Conservation (phyloP, 202 grass and related monocot species). For the Miscanthus sacchariflorus region DNA sequence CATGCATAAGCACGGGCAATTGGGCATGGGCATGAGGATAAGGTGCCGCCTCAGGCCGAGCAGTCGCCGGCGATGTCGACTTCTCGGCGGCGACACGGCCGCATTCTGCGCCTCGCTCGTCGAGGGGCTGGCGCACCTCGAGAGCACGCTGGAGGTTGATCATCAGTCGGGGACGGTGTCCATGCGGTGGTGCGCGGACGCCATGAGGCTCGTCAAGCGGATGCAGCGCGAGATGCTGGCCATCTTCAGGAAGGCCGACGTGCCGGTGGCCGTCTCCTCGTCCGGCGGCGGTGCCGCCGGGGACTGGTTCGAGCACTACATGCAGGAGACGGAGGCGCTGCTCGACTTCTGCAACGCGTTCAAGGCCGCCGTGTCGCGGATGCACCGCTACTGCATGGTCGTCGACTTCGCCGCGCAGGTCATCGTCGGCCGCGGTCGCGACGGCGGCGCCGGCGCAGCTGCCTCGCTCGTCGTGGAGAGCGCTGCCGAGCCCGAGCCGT, state of each 20-base stretch:
- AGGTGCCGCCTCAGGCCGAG: slow-evolving; percentile 31
- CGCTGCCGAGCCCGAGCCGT: not conserved
- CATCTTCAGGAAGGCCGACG: slow-evolving; percentile 69
- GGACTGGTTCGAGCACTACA: slow-evolving; percentile 94
- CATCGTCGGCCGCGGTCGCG: not conserved
- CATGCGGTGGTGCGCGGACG: slow-evolving; percentile 80
- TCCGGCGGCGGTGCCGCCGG: slow-evolving; percentile 42
- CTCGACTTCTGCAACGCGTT: slow-evolving; percentile 90
- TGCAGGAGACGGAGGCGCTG: slow-evolving; percentile 90
- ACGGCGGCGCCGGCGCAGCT: accelerated
- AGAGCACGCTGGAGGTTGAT: slow-evolving; percentile 57
- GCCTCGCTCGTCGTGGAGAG: slow-evolving; percentile 20
- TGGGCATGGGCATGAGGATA: slow-evolving; percentile 29
- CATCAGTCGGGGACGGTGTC: slow-evolving; percentile 50
- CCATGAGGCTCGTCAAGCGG: slow-evolving; percentile 76
- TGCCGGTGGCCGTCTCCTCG: slow-evolving; percentile 36
- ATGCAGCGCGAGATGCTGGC: slow-evolving; percentile 83
- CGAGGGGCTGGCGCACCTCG: slow-evolving; percentile 65
- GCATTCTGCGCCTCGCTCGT: slow-evolving; percentile 80
- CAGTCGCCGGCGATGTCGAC: slow-evolving; percentile 24
- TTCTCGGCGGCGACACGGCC: slow-evolving; percentile 49
- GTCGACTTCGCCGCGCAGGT: slow-evolving; percentile 63
- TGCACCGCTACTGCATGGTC: slow-evolving; percentile 79
- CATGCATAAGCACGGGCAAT: slow-evolving; percentile 30
- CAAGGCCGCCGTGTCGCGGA: slow-evolving; percentile 67